Evolutionary conservation across 108 stramenopile genomes (phyloP).

Genomic region (Cylindrotheca fusiformis): DNA sequence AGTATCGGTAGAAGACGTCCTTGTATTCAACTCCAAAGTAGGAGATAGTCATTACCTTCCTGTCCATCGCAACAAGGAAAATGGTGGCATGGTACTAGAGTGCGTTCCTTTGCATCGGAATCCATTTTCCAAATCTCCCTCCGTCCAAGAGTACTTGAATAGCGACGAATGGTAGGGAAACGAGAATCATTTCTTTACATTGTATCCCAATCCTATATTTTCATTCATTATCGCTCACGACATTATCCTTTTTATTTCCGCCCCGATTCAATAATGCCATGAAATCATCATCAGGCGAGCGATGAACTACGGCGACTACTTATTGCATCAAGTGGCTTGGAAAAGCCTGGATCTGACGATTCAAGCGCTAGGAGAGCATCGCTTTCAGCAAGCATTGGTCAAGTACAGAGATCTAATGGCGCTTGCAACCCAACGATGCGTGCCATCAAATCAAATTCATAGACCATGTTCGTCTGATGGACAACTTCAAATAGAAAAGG

Average conservation of each 20-base stretch:
- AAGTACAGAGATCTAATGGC: neutral
- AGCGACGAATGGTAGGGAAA: neutral
- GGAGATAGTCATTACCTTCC: neutral
- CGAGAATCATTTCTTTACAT: too few relatives aligned
- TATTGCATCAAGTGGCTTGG: neutral
- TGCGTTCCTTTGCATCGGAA: too few relatives aligned
- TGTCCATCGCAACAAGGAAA: neutral
- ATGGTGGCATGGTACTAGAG: neutral
- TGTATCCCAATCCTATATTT: neutral
- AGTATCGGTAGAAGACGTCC: constrained; percentile 11
- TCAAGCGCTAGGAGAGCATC: neutral
- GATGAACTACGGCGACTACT: constrained; percentile 14
- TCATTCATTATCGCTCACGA: too few relatives aligned
- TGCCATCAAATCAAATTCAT: neutral
- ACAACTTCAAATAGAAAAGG: neutral
- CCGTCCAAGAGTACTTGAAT: neutral
- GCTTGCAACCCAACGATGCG: neutral
- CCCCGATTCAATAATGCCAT: neutral
- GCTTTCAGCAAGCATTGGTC: neutral
- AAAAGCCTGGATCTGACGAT: constrained; percentile 5
- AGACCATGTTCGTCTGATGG: constrained; percentile 7
- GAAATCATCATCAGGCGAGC: neutral
- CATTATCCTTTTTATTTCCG: neutral
- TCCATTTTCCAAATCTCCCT: neutral
- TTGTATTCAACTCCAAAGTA: neutral